A percentile compares a stretch with the other conserved stretches of the same genome.
Conservation (phyloP, 2,329 filamentous ascomycete genomes). For the Thelonectria blattea region DNA sequence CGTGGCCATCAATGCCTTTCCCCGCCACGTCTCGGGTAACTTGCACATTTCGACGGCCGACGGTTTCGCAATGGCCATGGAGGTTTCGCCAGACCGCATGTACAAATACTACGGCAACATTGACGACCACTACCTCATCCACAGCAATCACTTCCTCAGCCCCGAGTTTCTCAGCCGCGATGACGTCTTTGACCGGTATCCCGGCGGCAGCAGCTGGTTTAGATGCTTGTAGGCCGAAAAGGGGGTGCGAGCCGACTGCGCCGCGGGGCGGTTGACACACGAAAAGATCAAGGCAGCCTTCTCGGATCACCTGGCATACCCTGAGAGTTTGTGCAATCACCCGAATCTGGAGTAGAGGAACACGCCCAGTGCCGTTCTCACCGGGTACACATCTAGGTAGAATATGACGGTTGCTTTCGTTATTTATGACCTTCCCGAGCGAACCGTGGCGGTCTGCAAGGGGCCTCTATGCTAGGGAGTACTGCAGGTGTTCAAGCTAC, state of each 20-base stretch:
- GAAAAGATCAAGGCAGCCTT: constrained; percentile 26
- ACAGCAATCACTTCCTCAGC: constrained; percentile 38
- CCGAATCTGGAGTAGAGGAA: constrained; percentile 14
- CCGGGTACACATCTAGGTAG: background rate
- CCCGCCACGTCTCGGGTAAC: constrained; percentile 38
- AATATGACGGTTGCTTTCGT: constrained; percentile 33
- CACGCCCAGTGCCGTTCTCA: background rate
- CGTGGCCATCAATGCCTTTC: constrained; percentile 18
- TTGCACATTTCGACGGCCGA: constrained; percentile 28
- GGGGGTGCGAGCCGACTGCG: constrained; percentile 3
- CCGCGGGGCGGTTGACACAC: background rate
- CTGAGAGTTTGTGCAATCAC: constrained; percentile 33
- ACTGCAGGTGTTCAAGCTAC: background rate
- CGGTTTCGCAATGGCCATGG: constrained; percentile 34
- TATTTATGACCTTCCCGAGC: constrained; percentile 30
- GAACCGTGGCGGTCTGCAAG: constrained; percentile 30
- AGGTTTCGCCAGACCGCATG: constrained; percentile 31
- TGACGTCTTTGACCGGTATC: constrained; percentile 27
- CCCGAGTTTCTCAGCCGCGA: constrained; percentile 25
- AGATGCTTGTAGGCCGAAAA: constrained; percentile 23
- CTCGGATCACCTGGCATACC: constrained; percentile 33
- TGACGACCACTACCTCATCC: constrained; percentile 32
- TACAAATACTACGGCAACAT: constrained; percentile 20
- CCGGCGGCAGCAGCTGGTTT: constrained; percentile 33
- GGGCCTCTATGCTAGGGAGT: constrained; percentile 32